Conservation (phyloP, 164 flowering plant genomes). For the grape (Vitis vinifera) region ASM3070453v1 NC_081809.1:807501-808000, state of each 20-base stretch:
- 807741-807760: conserved; percentile 60
- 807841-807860: conserved; percentile 91
- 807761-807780: conserved; percentile 47
- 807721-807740: conserved; percentile 52
- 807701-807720: conserved; percentile 66
- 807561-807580: conserved; percentile 55
- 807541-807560: conserved; percentile 53
- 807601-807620: conserved; percentile 63
- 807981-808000: conserved; percentile 25
- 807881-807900: conserved; percentile 78
- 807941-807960: conserved; percentile 59
- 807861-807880: conserved; percentile 82
- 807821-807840: conserved; percentile 66
- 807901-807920: conserved; percentile 56
- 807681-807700: conserved; percentile 78
- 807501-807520: conserved; percentile 53
- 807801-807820: conserved; percentile 62
- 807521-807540: conserved; percentile 58
- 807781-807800: conserved; percentile 65
- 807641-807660: conserved; percentile 21
- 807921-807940: conserved; percentile 59
- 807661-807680: conserved; percentile 35
- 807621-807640: conserved; percentile 33
- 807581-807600: conserved; percentile 53
- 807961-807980: conserved; percentile 66